phyloP scores from a whole-genome alignment of 1,139 yeast genomes.

The Yamadazyma taylorii region DNA sequence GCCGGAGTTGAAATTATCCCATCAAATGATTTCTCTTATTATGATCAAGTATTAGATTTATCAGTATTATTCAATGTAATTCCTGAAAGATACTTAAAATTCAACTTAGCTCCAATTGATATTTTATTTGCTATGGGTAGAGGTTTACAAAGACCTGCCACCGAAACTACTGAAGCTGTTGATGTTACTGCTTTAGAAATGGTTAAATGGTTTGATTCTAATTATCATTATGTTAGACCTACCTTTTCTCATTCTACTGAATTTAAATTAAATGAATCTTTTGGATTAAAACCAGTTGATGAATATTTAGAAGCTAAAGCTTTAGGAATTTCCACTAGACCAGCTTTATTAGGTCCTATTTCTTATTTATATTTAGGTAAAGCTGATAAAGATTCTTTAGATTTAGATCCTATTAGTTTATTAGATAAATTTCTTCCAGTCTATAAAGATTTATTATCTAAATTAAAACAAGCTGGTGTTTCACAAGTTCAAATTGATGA shows the following conservation, averaged over 20 bases:
- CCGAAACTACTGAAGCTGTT: conserved; percentile 82
- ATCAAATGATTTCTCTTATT: conserved; percentile 96
- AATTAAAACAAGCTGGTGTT: conserved; percentile 95
- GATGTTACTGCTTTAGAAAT: conserved; percentile 99
- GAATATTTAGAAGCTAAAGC: conserved; percentile 98
- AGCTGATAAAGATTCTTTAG: conserved; percentile 96
- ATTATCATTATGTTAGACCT: conserved; percentile 99
- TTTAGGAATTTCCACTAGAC: conserved; percentile 95
- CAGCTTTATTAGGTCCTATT: conserved; percentile 94
- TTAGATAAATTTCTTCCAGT: conserved; percentile 89
- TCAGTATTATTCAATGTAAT: conserved; percentile 91
- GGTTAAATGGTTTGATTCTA: conserved; percentile 99
- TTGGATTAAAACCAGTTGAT: conserved; percentile 92
- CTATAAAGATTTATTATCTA: conserved; percentile 82
- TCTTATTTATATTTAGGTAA: conserved; percentile 95
- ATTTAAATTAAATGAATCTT: conserved; percentile 78
- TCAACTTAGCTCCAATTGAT: conserved; percentile 85
- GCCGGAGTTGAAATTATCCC: conserved; percentile 98
- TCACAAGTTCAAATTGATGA: conserved; percentile 94
- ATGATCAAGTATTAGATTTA: conserved; percentile 94
- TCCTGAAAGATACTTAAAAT: conserved; percentile 96
- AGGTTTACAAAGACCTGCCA: conserved; percentile 97
- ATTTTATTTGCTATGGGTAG: conserved; percentile 99
- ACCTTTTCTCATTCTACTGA: conserved; percentile 94
- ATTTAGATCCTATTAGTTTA: conserved; percentile 87